A percentile compares a stretch with the other conserved stretches of the same genome.
Conservation (phyloP, 805 yeast genomes). For the Candida ponderosae region DNA sequence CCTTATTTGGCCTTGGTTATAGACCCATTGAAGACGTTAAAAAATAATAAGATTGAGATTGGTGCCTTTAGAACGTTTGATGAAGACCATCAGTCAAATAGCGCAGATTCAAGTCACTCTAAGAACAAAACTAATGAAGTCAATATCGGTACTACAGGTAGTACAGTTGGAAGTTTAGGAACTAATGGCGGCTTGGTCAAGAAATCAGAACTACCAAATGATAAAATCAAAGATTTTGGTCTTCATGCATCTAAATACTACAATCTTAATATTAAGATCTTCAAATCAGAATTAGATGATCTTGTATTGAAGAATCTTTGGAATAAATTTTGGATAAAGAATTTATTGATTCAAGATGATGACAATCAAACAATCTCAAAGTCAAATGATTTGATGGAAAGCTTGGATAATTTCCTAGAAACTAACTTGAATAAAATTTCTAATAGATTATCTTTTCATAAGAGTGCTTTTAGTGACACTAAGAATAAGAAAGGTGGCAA, state of each 20-base stretch:
- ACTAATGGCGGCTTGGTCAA: neutral
- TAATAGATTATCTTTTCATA: neutral
- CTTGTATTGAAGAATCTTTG: conserved; percentile 34
- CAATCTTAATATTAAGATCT: conserved; percentile 53
- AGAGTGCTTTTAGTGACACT: too few relatives aligned
- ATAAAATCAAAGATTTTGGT: conserved; percentile 60
- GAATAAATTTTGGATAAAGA: conserved; percentile 39
- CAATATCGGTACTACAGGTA: conserved; percentile 2
- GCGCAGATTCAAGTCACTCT: conserved; percentile 1
- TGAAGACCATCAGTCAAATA: conserved; percentile 17
- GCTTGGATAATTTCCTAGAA: too few relatives aligned
- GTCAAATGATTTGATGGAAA: neutral
- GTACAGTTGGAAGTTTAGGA: too few relatives aligned
- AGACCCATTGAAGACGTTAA: conserved; percentile 66
- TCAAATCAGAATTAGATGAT: conserved; percentile 44
- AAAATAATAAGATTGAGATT: conserved; percentile 63
- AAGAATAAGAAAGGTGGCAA: too few relatives aligned
- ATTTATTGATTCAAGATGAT: conserved; percentile 16
- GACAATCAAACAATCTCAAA: conserved; percentile 3
- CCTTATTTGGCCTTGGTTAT: conserved; percentile 86
- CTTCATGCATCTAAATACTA: conserved; percentile 65
- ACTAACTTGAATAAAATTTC: neutral
- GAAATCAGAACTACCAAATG: conserved; percentile 28
- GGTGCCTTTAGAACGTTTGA: conserved; percentile 82
- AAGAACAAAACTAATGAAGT: neutral